Base-by-base conservation (phyloP, 2,329 filamentous ascomycete species). In the Stylonectria norvegica region DNA sequence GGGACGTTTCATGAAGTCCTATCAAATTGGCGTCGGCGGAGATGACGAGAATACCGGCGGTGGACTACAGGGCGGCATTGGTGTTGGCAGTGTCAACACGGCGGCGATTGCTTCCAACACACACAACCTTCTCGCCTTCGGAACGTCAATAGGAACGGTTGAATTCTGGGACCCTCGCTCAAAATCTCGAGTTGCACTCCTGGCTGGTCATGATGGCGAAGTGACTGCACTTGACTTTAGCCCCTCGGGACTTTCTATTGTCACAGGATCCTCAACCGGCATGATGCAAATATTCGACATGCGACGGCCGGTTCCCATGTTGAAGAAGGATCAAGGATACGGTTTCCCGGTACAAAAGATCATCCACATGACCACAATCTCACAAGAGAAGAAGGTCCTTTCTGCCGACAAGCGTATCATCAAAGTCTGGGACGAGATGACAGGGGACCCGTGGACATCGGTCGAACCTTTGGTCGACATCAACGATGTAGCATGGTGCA, bases 91-190 rank as follows among this genome's bases (percentile, higher is more conserved):
- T 36, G 89, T 97, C 37, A 96, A 97, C 59, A 83, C 83, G 6
- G 91, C 82, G 10, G 85, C 90, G 3, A 80, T 95, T 45, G 93
- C 93, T 3, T 88, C 96, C 60, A 78, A 84, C 28, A 90, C 86
- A 34, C 93, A 98, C 63, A 93, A 93, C 41, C 73, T 98, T 4
- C 75, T 90, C 22, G 90, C 91, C 0, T 98, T 98, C 56, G 93
- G 94, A 37, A 98, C 93, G 1, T 90, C 89, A 3, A 71, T 93
- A 41, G 91, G 93, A n/a, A 95, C 91, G 1, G 88, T 97, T 18
- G 93, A 98, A 61, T 91, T 97, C 58, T 98, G 90, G 88, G 93
- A 98, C 61, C 79, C 90, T 1, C 79, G 93, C 44, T 89, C 86
- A 20, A 85, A 89, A 59, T 85, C 84, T 39, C 77, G 89, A 42